Conservation (phyloP, 208 protist genomes). For the Zelonia costaricensis region DNA sequence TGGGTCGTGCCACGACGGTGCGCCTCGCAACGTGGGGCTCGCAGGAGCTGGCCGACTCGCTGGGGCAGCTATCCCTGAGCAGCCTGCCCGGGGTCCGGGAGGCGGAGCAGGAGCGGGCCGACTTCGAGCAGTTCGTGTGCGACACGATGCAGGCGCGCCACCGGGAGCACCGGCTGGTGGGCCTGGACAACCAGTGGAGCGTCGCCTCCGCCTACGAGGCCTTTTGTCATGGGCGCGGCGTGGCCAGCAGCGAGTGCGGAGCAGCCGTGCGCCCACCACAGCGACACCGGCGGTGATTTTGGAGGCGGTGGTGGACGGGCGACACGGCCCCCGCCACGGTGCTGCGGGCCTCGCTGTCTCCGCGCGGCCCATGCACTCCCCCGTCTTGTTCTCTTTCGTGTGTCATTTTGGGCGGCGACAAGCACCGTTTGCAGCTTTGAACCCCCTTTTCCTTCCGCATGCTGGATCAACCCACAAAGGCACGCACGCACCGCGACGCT, state of each 20-base stretch:
- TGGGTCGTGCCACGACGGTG: constrained; percentile 9
- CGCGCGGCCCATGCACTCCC: no score
- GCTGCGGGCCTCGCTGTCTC: no score
- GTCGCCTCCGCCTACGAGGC: constrained; percentile 16
- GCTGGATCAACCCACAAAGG: no score
- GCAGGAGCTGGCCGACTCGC: constrained; percentile 22
- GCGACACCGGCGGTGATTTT: no score
- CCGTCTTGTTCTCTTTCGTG: no score
- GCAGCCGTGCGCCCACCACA: neutral
- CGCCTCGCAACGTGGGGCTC: constrained; percentile 27
- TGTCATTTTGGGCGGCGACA: no score
- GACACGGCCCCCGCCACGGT: no score
- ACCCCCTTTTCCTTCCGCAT: no score
- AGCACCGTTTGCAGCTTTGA: no score
- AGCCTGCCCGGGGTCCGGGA: neutral
- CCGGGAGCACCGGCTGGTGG: constrained; percentile 7
- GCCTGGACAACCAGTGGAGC: constrained; percentile 6
- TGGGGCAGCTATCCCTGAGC: constrained; percentile 7
- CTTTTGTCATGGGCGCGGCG: neutral
- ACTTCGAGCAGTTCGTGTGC: constrained; percentile 14
- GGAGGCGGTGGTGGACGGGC: no score
- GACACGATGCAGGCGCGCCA: constrained; percentile 5
- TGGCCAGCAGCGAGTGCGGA: neutral
- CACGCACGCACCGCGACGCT: no score
- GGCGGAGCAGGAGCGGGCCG: neutral